These are phyloP conservation scores for Penicillium egyptiacum DNA, from an alignment of 495 filamentous ascomycete species.

Conservation along the genomic window DNA sequence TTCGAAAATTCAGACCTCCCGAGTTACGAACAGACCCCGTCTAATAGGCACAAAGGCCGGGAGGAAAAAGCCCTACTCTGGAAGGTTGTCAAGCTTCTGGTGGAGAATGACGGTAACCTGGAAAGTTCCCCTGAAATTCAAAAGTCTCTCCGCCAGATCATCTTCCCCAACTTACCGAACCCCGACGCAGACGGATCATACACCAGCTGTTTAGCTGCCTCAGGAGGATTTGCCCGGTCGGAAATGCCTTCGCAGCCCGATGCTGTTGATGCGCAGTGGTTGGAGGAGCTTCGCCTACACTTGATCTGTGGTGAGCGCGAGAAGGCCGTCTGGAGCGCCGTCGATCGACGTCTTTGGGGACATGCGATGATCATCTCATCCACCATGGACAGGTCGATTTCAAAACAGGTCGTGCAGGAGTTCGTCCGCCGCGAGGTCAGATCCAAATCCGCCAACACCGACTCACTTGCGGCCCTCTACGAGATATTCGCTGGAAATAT, in stretches of 20 bases:
- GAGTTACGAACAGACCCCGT: slow-evolving; percentile 47
- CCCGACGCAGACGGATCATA: slow-evolving; percentile 35
- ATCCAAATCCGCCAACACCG: slow-evolving; percentile 67
- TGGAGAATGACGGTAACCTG: slow-evolving; percentile 82
- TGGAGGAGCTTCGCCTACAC: slow-evolving; percentile 67
- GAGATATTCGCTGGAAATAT: slow-evolving; percentile 90
- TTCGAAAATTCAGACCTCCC: slow-evolving; percentile 64
- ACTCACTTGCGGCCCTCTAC: slow-evolving; percentile 87
- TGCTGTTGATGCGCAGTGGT: slow-evolving; percentile 60
- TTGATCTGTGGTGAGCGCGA: slow-evolving; percentile 81
- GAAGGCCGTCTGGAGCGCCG: slow-evolving; percentile 90
- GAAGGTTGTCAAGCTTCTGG: slow-evolving; percentile 76
- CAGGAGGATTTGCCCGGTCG: slow-evolving; percentile 31
- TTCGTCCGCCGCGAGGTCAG: slow-evolving; percentile 93
- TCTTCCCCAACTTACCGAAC: slow-evolving; percentile 63
- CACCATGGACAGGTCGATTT: slow-evolving; percentile 65
- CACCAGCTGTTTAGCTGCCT: slow-evolving; percentile 20
- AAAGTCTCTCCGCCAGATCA: slow-evolving; percentile 65
- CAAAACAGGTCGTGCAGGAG: slow-evolving; percentile 90
- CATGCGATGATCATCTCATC: slow-evolving; percentile 93
- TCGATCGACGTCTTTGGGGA: slow-evolving; percentile 92
- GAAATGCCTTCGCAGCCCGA: slow-evolving; percentile 51
- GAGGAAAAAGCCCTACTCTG: slow-evolving; percentile 84
- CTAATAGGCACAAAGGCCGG: slow-evolving; percentile 62
- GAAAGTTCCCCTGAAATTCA: slow-evolving; percentile 74